Evolutionary conservation across 2,329 filamentous ascomycete species (phyloP).

Genomic region (Trichoderma arundinaceum): DNA sequence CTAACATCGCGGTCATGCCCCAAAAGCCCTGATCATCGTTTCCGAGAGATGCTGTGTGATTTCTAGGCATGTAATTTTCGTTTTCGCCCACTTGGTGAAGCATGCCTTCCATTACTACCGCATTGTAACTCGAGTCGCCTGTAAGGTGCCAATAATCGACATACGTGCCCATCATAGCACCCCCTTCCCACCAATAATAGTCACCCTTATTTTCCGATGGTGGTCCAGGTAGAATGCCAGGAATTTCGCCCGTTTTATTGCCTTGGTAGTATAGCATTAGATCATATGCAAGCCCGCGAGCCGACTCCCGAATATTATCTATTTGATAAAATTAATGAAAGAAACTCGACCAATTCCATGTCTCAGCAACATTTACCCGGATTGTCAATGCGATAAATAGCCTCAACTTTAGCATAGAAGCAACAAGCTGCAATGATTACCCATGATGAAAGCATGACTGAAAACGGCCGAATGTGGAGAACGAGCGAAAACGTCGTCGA

Average conservation of each 20-base stretch:
- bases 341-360: too few species aligned
- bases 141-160: conserved; percentile 75
- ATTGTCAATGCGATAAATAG: conserved; percentile 3
- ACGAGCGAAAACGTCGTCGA: background rate
- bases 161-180: conserved; percentile 70
- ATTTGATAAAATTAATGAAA: background rate
- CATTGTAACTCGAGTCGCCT: conserved; percentile 67
- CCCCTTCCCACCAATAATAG: conserved; percentile 79
- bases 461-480: background rate
- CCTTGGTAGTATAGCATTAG: conserved; percentile 58
- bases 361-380: background rate
- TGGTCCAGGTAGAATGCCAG: conserved; percentile 63
- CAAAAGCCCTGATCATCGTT: conserved; percentile 77
- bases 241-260: conserved; percentile 57
- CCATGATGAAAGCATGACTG: background rate
- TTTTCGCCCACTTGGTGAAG: conserved; percentile 63
- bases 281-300: conserved; percentile 56
- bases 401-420: background rate
- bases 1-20: conserved; percentile 70
- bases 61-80: conserved; percentile 64
- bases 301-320: conserved; percentile 55
- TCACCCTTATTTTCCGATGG: conserved; percentile 53
- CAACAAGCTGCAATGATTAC: background rate
- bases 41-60: conserved; percentile 64
- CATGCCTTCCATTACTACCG: conserved; percentile 61